phyloP scores from a whole-genome alignment of 805 yeast genomes.

The Nakazawaea anatomiae region DNA sequence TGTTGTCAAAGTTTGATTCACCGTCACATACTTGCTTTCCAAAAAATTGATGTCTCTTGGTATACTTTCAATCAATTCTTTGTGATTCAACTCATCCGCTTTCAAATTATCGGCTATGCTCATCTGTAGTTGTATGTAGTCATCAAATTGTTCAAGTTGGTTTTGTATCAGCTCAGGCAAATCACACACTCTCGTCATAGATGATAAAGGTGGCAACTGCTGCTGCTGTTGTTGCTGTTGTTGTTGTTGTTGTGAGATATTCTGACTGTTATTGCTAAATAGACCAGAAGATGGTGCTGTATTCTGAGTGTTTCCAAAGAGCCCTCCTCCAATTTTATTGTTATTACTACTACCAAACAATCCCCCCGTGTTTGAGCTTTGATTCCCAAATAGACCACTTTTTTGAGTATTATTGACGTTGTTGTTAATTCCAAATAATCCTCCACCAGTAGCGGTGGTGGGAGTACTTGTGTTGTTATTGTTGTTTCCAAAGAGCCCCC shows the following conservation, averaged over 20 bases:
- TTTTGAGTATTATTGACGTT: conserved; percentile 7
- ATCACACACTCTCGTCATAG: conserved; percentile 72
- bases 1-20: conserved; percentile 55
- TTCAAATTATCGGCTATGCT: conserved; percentile 64
- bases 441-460: conserved; percentile 17
- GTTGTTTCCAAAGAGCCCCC: conserved; percentile 14
- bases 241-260: conserved; percentile 12
- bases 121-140: conserved; percentile 68
- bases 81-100: conserved; percentile 56
- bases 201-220: conserved; percentile 48
- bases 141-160: conserved; percentile 65
- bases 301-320: conserved; percentile 16
- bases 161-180: conserved; percentile 64
- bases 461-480: conserved; percentile 9
- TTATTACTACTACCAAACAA: conserved; percentile 21
- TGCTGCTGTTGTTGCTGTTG: conserved; percentile 35
- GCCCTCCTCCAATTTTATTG: conserved; percentile 19
- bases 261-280: conserved; percentile 22
- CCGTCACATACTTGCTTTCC: conserved; percentile 52
- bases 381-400: conserved; percentile 15
- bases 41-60: conserved; percentile 68
- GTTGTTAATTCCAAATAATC: conserved; percentile 27
- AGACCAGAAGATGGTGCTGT: conserved; percentile 5
- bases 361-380: conserved; percentile 12
- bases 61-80: conserved; percentile 57